A percentile compares a stretch with the other conserved stretches of the same genome.
Conservation (phyloP, 2,329 filamentous ascomycete species). For the Pestalotiopsis sp. region DNA sequence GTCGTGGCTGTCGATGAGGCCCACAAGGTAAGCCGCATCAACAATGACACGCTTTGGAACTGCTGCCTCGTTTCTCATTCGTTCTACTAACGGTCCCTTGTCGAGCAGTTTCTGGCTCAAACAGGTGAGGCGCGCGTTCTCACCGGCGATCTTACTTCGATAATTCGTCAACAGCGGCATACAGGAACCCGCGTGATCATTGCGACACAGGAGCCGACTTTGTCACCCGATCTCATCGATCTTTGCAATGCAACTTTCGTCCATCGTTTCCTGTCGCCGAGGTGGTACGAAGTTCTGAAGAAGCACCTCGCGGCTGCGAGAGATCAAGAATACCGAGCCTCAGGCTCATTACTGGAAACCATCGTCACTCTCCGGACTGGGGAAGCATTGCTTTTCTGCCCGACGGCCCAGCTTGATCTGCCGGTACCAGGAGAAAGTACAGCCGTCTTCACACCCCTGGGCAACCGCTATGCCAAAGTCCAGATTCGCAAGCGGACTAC, state of each 20-base stretch:
- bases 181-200: constrained; percentile 22
- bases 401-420: constrained; percentile 20
- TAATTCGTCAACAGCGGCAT: constrained; percentile 24
- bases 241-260: constrained; percentile 24
- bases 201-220: constrained; percentile 24
- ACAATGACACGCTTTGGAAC: neutral
- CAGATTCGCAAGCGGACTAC: constrained; percentile 21
- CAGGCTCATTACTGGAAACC: constrained; percentile 17
- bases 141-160: constrained; percentile 18
- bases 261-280: constrained; percentile 24
- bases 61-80: neutral
- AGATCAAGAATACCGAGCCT: constrained; percentile 1
- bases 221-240: constrained; percentile 22
- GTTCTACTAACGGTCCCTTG: neutral
- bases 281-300: constrained; percentile 21
- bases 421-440: neutral
- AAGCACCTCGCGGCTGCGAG: constrained; percentile 20
- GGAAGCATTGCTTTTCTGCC: constrained; percentile 25
- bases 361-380: constrained; percentile 22
- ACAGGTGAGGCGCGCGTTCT: constrained; percentile 17
- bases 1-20: constrained; percentile 60
- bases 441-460: constrained; percentile 10
- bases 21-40: constrained; percentile 48
- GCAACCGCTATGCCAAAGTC: constrained; percentile 17
- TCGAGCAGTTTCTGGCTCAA: constrained; percentile 18